Evolutionary conservation across 2,329 filamentous ascomycete species (phyloP).

Genomic region (Xylariaceae sp.): DNA sequence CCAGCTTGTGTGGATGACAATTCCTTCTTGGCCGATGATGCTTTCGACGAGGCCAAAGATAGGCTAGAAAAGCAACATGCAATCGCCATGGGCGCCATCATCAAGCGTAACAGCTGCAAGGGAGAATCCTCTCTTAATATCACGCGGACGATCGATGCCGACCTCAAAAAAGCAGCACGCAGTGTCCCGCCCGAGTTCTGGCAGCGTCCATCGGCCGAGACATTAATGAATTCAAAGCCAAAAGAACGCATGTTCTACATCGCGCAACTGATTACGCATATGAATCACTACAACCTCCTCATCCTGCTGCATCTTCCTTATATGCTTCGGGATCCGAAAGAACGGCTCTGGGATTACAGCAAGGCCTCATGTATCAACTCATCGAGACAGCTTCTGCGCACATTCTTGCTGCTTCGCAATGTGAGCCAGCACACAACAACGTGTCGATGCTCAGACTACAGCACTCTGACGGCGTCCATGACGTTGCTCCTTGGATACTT

Average conservation of each 20-base stretch:
- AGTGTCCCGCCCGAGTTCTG: conserved; percentile 45
- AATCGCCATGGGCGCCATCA: conserved; percentile 40
- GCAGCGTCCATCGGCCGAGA: conserved; percentile 33
- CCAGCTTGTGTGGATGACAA: conserved; percentile 40
- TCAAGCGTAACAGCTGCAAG: conserved; percentile 41
- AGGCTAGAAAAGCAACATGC: conserved; percentile 43
- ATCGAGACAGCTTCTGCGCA: conserved; percentile 45
- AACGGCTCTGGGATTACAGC: conserved; percentile 42
- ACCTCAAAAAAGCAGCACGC: conserved; percentile 41
- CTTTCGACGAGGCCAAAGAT: conserved; percentile 36
- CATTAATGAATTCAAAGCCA: conserved; percentile 19
- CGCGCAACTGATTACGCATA: conserved; percentile 41
- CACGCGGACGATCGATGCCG: conserved; percentile 42
- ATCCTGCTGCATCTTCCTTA: conserved; percentile 52
- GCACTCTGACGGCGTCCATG: conserved; percentile 46
- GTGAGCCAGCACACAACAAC: conserved; percentile 36
- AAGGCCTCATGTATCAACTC: conserved; percentile 45
- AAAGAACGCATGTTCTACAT: conserved; percentile 26
- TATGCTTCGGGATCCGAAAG: conserved; percentile 40
- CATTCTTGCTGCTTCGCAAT: conserved; percentile 44
- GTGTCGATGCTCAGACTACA: conserved; percentile 48
- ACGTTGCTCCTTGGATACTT: conserved; percentile 48
- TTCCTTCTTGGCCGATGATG: conserved; percentile 32
- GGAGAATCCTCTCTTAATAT: conserved; percentile 36
- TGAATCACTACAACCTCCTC: conserved; percentile 47